Evolutionary conservation across 2,329 filamentous ascomycete species (phyloP), one percentile per base, ranked within the genome.

Genomic region (Fusarium bulbicola): DNA sequence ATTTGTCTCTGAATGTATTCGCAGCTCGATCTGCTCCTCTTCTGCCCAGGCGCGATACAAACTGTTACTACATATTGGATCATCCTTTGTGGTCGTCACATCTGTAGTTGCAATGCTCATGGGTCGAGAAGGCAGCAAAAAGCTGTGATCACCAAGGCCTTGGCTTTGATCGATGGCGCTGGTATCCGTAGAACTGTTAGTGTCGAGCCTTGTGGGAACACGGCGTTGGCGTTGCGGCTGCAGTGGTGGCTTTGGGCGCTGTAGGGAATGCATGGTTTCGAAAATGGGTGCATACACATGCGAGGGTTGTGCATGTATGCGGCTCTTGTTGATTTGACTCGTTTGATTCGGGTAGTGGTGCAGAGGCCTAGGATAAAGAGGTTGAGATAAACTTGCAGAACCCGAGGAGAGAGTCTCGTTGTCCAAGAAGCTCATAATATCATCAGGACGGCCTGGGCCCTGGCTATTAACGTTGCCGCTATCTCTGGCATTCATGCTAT

Each of bases 381-480:
- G 59, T 66, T 69, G 70, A 57, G 70, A 65, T 28, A 68, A 60
- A 70, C 74, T 74, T 47, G 63, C 73, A 37, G 76, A 70, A 50
- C 61, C 50, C 20, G 76, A 78, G 56, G 59, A 74, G 60, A 76
- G 67, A n/a, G 76, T 78, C 52, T 78, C 76, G 34, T 70, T 77
- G 70, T 78, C 76, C 43, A 78, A 60, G 71, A 78, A 78, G 64
- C 72, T 77, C 63, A 67, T 75, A 69, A 73, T 71, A 73, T 77
- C 76, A 74, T 74, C 69, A 63, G 64, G 47, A 39, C 65, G 60
- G 46, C 54, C 63, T 46, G 45, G 68, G 30, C 72, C 68, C 54
- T 76, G 70, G 68, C 61, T 62, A 54, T 45, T 66, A 56, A 67
- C 68, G 57, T 61, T 64, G 56, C 61, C 60, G 64, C 62, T 69